These are phyloP conservation scores for Metschnikowia gruessii DNA, from an alignment of 805 yeast species.

Conservation along the genomic window DNA sequence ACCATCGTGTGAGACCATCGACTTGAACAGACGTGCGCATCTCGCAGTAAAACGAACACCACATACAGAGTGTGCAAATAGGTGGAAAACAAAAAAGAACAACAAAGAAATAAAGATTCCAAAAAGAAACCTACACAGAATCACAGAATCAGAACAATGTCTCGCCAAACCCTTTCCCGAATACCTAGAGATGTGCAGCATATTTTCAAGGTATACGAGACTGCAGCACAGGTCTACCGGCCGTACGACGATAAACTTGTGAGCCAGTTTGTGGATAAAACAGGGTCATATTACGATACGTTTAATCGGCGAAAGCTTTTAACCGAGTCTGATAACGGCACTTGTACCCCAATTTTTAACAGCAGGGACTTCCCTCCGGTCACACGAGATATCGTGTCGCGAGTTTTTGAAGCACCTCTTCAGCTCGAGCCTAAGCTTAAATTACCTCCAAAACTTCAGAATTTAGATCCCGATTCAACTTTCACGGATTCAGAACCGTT, in stretches of 20 bases:
- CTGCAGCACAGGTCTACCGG: slow-evolving; percentile 13
- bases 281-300: slow-evolving; percentile 20
- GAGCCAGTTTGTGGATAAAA: slow-evolving; percentile 17
- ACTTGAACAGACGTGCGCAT: neutral
- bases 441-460: slow-evolving; percentile 12
- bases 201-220: slow-evolving; percentile 21
- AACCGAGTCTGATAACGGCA: neutral
- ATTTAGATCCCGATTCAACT: neutral
- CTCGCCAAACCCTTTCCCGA: slow-evolving; percentile 19
- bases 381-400: slow-evolving; percentile 19
- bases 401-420: slow-evolving; percentile 23
- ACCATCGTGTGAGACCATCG: neutral
- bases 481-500: slow-evolving; percentile 1
- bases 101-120: too few species aligned
- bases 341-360: slow-evolving; percentile 10
- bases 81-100: too few species aligned
- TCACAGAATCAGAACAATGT: slow-evolving; percentile 6
- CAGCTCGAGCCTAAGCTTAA: slow-evolving; percentile 9
- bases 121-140: neutral
- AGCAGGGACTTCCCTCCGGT: slow-evolving; percentile 26
- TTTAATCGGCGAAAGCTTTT: slow-evolving; percentile 25
- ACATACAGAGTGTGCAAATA: neutral
- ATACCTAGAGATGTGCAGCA: slow-evolving; percentile 24
- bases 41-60: neutral
- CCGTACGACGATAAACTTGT: slow-evolving; percentile 15